Conservation (phyloP, 176 grass and related monocot species). For the Elymus sibiricus region DNA sequence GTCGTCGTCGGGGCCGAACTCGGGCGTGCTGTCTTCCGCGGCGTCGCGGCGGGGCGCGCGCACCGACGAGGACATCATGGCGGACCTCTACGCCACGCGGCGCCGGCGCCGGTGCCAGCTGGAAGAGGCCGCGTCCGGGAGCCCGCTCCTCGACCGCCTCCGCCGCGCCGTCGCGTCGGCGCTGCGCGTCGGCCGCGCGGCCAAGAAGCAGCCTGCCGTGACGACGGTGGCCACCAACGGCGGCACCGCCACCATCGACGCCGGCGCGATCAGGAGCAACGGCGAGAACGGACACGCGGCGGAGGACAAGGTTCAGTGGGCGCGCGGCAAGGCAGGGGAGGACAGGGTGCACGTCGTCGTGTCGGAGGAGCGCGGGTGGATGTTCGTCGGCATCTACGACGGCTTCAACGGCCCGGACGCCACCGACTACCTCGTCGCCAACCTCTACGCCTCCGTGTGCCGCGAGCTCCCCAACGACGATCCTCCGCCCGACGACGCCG, state of each 20-base stretch:
- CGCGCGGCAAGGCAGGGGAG: slow-evolving; percentile 90
- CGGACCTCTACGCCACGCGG: slow-evolving; percentile 30
- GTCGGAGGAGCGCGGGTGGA: slow-evolving; percentile 74
- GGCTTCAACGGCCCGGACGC: slow-evolving; percentile 97
- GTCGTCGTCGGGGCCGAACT: background rate
- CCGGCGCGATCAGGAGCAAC: background rate
- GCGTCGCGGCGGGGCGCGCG: slow-evolving; percentile 26
- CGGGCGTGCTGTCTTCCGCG: slow-evolving; percentile 23
- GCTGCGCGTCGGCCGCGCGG: background rate
- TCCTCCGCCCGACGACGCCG: background rate
- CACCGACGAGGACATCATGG: slow-evolving; percentile 51
- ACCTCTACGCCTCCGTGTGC: slow-evolving; percentile 64
- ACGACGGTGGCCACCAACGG: background rate
- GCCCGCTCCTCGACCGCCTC: slow-evolving; percentile 31
- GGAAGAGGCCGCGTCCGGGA: background rate
- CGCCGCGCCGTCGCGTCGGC: slow-evolving; percentile 18
- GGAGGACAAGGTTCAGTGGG: slow-evolving; percentile 57
- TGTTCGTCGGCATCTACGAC: slow-evolving; percentile 96
- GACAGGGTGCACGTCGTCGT: slow-evolving; percentile 76
- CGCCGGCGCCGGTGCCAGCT: slow-evolving; percentile 29
- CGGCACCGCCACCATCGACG: background rate
- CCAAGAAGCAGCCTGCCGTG: background rate
- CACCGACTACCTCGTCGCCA: slow-evolving; percentile 68
- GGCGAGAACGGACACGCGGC: background rate
- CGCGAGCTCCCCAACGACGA: slow-evolving; percentile 52